Evolutionary conservation across 2,329 filamentous ascomycete species (phyloP).

Genomic region (Chaetomium strumarium): DNA sequence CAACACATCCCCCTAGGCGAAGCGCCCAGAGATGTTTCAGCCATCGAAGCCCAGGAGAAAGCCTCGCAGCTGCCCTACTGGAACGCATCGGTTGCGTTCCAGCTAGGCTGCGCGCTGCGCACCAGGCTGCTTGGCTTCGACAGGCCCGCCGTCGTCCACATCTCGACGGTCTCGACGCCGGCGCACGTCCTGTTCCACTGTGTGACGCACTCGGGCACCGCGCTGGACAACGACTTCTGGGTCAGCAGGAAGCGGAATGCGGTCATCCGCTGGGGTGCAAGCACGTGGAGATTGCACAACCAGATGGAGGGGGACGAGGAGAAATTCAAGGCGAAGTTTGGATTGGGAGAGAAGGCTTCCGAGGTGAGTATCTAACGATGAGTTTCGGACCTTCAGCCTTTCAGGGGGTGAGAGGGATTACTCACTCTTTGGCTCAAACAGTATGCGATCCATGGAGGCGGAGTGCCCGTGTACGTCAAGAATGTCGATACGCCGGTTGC

Average conservation of each 20-base stretch:
- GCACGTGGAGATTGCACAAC: background rate
- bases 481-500: slow-evolving; percentile 1
- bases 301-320: background rate
- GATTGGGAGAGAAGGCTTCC: background rate
- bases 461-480: background rate
- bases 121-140: background rate
- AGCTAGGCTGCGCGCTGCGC: no score
- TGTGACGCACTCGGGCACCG: slow-evolving; percentile 2
- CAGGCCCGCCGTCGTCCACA: slow-evolving; percentile 4
- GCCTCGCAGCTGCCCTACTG: no score
- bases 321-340: background rate
- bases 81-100: no score
- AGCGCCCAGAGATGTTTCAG: no score
- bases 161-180: background rate
- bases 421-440: background rate
- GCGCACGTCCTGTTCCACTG: slow-evolving; percentile 7
- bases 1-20: no score
- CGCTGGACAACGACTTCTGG: slow-evolving; percentile 7
- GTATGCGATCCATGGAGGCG: slow-evolving; percentile 7
- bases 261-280: slow-evolving; percentile 4
- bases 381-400: no score
- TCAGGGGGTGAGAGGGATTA: no score
- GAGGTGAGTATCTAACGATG: no score
- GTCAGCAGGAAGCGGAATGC: slow-evolving; percentile 9
- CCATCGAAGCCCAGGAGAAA: no score